Evolutionary conservation across 148 eudicot genomes (phyloP).

Genomic region (Amaranthus palmeri): DNA sequence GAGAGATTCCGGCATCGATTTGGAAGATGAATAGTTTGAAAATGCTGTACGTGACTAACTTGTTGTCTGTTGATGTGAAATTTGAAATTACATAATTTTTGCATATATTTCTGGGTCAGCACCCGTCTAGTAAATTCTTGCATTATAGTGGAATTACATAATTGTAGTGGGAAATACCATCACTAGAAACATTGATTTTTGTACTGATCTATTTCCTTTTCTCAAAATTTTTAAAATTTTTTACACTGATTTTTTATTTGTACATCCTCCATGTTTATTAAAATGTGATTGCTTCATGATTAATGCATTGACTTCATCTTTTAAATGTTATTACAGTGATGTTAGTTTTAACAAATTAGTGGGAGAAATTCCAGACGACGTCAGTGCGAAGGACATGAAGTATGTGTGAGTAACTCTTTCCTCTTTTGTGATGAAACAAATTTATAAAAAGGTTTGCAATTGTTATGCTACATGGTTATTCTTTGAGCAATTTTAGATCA

Average conservation of each 20-base stretch:
- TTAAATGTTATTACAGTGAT: slow-evolving; percentile 43
- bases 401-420: slow-evolving; percentile 43
- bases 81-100: not conserved
- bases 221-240: not conserved
- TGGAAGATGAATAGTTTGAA: slow-evolving; percentile 41
- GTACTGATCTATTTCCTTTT: not conserved
- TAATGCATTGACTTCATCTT: slow-evolving; percentile 7
- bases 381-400: slow-evolving; percentile 37
- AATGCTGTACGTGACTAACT: slow-evolving; percentile 49
- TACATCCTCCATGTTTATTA: not conserved
- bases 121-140: no score
- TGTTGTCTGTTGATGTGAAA: not conserved
- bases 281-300: not conserved
- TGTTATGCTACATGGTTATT: no score
- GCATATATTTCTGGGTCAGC: no score
- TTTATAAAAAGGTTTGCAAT: not conserved
- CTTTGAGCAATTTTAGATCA: no score
- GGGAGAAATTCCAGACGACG: slow-evolving; percentile 49
- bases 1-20: slow-evolving; percentile 53
- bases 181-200: no score
- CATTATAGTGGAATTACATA: not conserved
- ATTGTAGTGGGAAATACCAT: not conserved
- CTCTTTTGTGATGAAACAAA: not conserved
- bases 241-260: no score
- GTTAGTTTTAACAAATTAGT: slow-evolving; percentile 56